These are phyloP conservation scores for Diatrype stigma DNA, from an alignment of 2,329 filamentous ascomycete genomes.

Conservation along the genomic window DNA sequence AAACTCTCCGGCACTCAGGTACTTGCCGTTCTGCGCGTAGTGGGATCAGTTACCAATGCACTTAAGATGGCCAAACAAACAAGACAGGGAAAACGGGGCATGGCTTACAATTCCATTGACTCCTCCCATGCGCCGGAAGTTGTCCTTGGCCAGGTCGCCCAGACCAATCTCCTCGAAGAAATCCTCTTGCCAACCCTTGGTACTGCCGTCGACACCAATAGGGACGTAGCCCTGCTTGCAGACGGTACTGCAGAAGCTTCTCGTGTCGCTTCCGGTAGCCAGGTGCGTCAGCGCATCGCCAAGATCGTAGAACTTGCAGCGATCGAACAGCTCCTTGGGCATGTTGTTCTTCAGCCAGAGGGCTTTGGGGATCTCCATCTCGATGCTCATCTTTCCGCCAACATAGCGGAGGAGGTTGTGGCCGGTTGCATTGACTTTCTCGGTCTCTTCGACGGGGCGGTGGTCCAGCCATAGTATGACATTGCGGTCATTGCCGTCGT, in stretches of 20 bases:
- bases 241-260: conserved; percentile 92
- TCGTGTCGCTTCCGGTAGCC: conserved; percentile 84
- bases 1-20: conserved; percentile 85
- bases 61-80: conserved; percentile 1
- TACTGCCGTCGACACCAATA: conserved; percentile 93
- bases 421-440: conserved; percentile 85
- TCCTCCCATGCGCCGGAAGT: conserved; percentile 91
- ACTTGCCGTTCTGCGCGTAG: conserved; percentile 74
- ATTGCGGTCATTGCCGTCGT: conserved; percentile 80
- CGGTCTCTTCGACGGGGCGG: conserved; percentile 82
- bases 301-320: conserved; percentile 96
- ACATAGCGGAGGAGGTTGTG: conserved; percentile 96
- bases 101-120: conserved; percentile 87
- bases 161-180: conserved; percentile 86
- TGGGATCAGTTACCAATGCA: conserved; percentile 14
- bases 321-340: conserved; percentile 82
- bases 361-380: conserved; percentile 99
- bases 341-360: conserved; percentile 99
- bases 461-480: conserved; percentile 98
- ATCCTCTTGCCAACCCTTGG: conserved; percentile 97
- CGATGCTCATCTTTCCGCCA: conserved; percentile 95
- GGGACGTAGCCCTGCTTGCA: conserved; percentile 98
- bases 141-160: conserved; percentile 75
- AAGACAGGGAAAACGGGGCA: conserved; percentile 23
- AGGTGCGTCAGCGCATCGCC: conserved; percentile 90